Percentiles rank a stretch among this genome's conserved stretches.
Conservation (phyloP, 2,329 filamentous ascomycete species). For the Pseudogymnoascus sp. region DNA sequence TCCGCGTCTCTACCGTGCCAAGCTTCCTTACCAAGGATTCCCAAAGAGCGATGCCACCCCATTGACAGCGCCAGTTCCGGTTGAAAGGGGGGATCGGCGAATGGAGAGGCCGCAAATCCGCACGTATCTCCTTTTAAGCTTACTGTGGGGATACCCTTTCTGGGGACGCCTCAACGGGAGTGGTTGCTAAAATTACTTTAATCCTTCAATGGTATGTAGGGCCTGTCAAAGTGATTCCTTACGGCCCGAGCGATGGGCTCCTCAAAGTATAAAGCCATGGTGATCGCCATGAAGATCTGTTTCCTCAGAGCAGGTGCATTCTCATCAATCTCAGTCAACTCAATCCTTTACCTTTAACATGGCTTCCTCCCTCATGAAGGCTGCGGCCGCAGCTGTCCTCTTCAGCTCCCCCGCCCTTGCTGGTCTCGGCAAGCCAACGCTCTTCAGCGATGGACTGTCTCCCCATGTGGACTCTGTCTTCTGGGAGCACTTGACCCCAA, state of each 20-base stretch:
- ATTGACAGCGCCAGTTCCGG: neutral
- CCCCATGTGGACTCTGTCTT: conserved; percentile 11
- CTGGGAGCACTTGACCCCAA: neutral
- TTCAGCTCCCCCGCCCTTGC: neutral
- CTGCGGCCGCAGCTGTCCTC: neutral
- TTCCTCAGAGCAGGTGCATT: conserved; percentile 1
- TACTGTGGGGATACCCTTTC: neutral
- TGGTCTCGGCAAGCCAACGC: neutral
- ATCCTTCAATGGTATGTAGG: neutral
- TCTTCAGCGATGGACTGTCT: conserved; percentile 12
- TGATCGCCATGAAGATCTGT: neutral
- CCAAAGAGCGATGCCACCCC: neutral
- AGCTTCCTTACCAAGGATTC: neutral
- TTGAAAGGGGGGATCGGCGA: neutral
- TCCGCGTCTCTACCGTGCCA: neutral
- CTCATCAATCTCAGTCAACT: neutral
- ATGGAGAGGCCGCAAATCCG: conserved; percentile 1
- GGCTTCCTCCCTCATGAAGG: neutral
- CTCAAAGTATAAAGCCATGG: neutral
- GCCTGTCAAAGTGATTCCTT: neutral
- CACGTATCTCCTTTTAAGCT: neutral
- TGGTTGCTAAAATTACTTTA: neutral
- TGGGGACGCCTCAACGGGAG: neutral
- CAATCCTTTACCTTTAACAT: neutral
- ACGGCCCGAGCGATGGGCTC: neutral